Percentiles rank a stretch among this genome's conserved stretches.
Conservation (phyloP, 2,329 filamentous ascomycete species). For the Aspergillus phoenicis region DNA sequence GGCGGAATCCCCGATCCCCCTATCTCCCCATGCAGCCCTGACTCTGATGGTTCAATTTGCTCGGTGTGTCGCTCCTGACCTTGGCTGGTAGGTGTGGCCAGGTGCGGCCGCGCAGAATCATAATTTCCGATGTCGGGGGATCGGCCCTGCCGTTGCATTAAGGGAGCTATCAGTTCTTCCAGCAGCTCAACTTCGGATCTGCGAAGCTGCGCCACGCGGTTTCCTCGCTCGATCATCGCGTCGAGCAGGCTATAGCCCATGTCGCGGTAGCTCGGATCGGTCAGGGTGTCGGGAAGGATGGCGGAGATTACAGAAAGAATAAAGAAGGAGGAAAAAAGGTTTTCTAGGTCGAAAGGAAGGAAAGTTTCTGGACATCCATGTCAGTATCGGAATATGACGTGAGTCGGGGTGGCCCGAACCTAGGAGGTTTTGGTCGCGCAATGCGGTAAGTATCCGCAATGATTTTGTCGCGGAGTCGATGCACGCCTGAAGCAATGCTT, state of each 20-base stretch:
- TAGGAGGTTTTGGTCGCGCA: conserved; percentile 29
- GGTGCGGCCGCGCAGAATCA: background rate
- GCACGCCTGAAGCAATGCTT: conserved; percentile 26
- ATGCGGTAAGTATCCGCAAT: conserved; percentile 23
- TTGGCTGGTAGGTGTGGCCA: background rate
- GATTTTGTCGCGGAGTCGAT: conserved; percentile 28
- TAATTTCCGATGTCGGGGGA: background rate
- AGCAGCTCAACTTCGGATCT: conserved; percentile 27
- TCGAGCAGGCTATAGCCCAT: conserved; percentile 21
- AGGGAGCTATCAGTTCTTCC: conserved; percentile 22
- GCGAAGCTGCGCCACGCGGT: conserved; percentile 25
- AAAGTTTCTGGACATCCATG: conserved; percentile 26
- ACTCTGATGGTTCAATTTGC: background rate
- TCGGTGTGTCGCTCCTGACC: background rate
- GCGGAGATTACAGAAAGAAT: conserved; percentile 36
- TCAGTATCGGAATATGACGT: conserved; percentile 1
- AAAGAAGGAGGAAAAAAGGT: conserved; percentile 38
- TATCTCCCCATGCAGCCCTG: background rate
- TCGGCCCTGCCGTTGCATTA: conserved; percentile 1
- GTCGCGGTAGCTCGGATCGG: conserved; percentile 47
- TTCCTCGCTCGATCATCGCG: conserved; percentile 25
- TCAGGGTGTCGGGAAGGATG: conserved; percentile 47
- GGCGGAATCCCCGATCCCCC: background rate
- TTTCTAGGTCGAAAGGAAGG: conserved; percentile 39
- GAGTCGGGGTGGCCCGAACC: conserved; percentile 11